phyloP scores from a whole-genome alignment of 2,329 filamentous ascomycete species.

The Neopestalotiopsis sp. region DNA sequence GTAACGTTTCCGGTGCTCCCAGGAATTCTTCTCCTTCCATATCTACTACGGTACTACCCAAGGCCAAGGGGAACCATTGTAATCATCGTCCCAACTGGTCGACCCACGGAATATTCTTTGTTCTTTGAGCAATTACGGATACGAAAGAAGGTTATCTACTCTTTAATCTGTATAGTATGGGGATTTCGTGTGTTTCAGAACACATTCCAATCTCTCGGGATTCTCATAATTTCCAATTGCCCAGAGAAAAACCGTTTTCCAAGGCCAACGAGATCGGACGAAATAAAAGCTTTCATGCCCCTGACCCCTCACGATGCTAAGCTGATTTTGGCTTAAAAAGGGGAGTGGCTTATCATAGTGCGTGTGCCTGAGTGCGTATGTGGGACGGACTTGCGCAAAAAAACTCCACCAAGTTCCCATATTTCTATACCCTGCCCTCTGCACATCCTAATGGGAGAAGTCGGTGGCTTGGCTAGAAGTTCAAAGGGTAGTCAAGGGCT shows the following conservation, averaged over 20 bases:
- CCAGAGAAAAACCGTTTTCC: neutral
- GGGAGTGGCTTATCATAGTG: neutral
- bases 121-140: neutral
- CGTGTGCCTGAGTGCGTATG: neutral
- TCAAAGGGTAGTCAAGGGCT: neutral
- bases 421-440: neutral
- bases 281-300: neutral
- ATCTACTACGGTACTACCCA: no score
- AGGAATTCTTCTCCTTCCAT: neutral
- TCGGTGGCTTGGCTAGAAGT: neutral
- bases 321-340: neutral
- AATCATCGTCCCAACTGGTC: no score
- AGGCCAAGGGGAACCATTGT: no score
- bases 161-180: neutral
- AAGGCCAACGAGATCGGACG: neutral
- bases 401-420: neutral
- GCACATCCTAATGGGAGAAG: neutral
- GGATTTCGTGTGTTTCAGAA: no score
- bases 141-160: neutral
- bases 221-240: neutral
- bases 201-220: neutral
- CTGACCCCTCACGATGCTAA: neutral
- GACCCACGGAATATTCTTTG: no score
- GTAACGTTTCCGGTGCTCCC: neutral
- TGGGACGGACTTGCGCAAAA: neutral